These are phyloP conservation scores for Triticum timopheevii DNA, from an alignment of 176 grass and related monocot genomes.

Conservation along the genomic window DNA sequence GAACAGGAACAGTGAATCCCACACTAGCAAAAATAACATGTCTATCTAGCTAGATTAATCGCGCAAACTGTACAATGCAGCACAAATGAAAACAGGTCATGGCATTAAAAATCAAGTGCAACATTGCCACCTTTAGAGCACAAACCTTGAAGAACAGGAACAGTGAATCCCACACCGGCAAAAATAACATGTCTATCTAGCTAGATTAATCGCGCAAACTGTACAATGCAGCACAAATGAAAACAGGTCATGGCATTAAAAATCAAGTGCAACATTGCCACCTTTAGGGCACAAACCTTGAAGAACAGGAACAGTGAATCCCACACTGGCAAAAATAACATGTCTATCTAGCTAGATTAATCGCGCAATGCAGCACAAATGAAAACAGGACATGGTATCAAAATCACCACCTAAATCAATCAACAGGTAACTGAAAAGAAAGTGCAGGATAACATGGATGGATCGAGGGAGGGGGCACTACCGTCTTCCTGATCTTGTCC, in stretches of 20 bases:
- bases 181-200: not conserved
- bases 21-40: not conserved
- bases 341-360: not conserved
- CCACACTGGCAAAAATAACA: not conserved
- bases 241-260: not conserved
- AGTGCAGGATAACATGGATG: not conserved
- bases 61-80: not conserved
- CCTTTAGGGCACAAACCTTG: not conserved
- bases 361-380: slow-evolving; percentile 12
- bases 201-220: not conserved
- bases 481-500: slow-evolving; percentile 69
- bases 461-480: slow-evolving; percentile 26
- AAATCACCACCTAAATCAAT: not conserved
- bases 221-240: slow-evolving; percentile 13
- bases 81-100: not conserved
- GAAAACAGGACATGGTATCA: not conserved
- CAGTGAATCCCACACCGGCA: not conserved
- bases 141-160: not conserved
- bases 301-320: not conserved
- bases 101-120: not conserved
- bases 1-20: not conserved
- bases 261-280: slow-evolving; percentile 1
- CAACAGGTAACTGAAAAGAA: not conserved
- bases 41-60: not conserved
- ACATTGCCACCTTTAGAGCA: not conserved